A percentile compares a stretch with the other conserved stretches of the same genome.
Conservation (phyloP, 1,284 basidiomycete genomes). For the Grifola frondosa region DNA sequence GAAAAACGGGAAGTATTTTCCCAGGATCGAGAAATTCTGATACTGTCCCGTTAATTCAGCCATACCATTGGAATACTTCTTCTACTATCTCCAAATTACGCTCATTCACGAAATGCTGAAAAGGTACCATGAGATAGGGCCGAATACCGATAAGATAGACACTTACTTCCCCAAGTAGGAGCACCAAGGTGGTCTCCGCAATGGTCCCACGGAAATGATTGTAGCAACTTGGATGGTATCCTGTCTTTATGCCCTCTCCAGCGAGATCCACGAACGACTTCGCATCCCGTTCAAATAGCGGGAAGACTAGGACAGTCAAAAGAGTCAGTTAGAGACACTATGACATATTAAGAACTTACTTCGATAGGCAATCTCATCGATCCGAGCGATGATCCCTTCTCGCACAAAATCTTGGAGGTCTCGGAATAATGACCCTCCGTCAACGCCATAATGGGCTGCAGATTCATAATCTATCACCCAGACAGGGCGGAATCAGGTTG, state of each 20-base stretch:
- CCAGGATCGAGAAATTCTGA: conserved; percentile 26
- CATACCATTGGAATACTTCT: conserved; percentile 33
- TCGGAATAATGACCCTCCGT: conserved; percentile 21
- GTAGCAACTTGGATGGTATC: conserved; percentile 16
- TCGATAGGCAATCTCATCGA: conserved; percentile 23
- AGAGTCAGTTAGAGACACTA: background rate
- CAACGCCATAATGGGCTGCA: conserved; percentile 26
- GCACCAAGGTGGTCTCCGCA: conserved; percentile 31
- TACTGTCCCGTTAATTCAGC: conserved; percentile 36
- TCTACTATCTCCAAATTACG: conserved; percentile 28
- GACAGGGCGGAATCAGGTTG: background rate
- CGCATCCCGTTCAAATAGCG: conserved; percentile 22
- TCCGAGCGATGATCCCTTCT: conserved; percentile 23
- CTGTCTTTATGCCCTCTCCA: conserved; percentile 9
- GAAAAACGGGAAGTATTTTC: conserved; percentile 26
- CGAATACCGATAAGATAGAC: background rate
- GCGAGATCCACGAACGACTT: conserved; percentile 17
- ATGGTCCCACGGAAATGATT: conserved; percentile 22
- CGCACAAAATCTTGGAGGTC: conserved; percentile 24
- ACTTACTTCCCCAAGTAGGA: conserved; percentile 33
- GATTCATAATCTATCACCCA: conserved; percentile 24
- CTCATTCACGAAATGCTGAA: conserved; percentile 28
- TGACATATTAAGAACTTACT: conserved; percentile 11
- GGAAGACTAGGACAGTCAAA: conserved; percentile 13
- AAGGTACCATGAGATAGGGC: background rate